A percentile compares a stretch with the other conserved stretches of the same genome.
phyloP scores from a whole-genome alignment of 2,329 filamentous ascomycete species.

The Pseudogymnoascus sp. region DNA sequence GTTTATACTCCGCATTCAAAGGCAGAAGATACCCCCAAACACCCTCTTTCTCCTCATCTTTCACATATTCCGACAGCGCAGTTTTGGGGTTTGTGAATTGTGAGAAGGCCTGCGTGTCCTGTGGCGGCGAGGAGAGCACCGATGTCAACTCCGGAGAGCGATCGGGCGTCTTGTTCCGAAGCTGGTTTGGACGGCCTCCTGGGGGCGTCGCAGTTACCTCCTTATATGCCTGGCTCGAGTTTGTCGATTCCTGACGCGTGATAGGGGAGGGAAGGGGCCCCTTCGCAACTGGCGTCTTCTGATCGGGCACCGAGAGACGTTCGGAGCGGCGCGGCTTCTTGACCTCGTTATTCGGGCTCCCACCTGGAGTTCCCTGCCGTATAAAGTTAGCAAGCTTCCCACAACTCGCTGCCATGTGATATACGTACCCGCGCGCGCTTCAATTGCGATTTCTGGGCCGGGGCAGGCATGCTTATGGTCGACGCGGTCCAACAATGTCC shows the following conservation, averaged over 20 bases:
- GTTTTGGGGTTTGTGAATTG: constrained; percentile 71
- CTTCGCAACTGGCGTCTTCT: constrained; percentile 55
- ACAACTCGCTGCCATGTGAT: constrained; percentile 21
- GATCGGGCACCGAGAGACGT: constrained; percentile 53
- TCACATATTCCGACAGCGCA: constrained; percentile 70
- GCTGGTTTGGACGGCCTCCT: constrained; percentile 49
- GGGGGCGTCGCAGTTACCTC: constrained; percentile 67
- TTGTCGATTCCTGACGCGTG: constrained; percentile 60
- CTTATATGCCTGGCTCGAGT: constrained; percentile 52
- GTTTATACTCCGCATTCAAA: constrained; percentile 62
- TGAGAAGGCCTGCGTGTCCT: constrained; percentile 71
- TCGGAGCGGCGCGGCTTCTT: constrained; percentile 83
- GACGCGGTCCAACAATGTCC: not conserved
- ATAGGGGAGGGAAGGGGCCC: constrained; percentile 75
- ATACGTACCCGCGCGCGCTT: constrained; percentile 68
- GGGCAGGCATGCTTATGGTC: constrained; percentile 36
- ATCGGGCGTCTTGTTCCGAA: constrained; percentile 36
- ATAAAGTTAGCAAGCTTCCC: constrained; percentile 18
- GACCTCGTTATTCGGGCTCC: constrained; percentile 26
- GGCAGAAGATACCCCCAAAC: constrained; percentile 96
- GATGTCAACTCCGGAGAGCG: constrained; percentile 32
- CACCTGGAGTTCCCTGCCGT: constrained; percentile 19
- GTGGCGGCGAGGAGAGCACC: constrained; percentile 51
- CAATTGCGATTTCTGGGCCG: constrained; percentile 71
- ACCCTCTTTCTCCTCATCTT: constrained; percentile 66